Evolutionary conservation across 805 yeast species (phyloP).

Genomic region (Kurtzmaniella fragi): DNA sequence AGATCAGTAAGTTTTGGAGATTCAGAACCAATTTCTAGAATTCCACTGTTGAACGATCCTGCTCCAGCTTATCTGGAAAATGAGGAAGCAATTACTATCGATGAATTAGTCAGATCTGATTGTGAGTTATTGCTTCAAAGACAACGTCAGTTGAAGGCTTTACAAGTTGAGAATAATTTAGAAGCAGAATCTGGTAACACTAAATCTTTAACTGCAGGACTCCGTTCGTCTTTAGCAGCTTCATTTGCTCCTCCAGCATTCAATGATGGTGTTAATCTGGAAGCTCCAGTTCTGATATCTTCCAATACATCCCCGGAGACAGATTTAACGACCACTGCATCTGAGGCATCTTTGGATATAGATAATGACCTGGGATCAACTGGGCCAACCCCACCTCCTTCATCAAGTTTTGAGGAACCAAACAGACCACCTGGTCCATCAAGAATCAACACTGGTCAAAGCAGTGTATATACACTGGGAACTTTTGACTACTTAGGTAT

Average conservation of each 20-base stretch:
- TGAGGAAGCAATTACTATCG: constrained; percentile 15
- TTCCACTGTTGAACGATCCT: constrained; percentile 23
- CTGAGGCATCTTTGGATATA: not conserved
- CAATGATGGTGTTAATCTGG: not conserved
- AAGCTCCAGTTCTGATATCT: too few relatives aligned
- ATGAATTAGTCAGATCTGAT: constrained; percentile 17
- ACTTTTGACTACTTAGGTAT: not conserved
- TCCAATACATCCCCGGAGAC: too few relatives aligned
- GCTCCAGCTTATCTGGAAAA: constrained; percentile 25
- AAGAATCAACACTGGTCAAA: constrained; percentile 6
- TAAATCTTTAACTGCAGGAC: constrained; percentile 12
- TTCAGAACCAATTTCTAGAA: constrained; percentile 33
- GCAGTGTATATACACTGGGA: constrained; percentile 8
- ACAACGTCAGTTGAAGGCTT: too few relatives aligned
- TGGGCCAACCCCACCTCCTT: constrained; percentile 1
- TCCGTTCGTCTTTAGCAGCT: constrained; percentile 24
- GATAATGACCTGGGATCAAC: not conserved
- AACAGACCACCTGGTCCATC: too few relatives aligned
- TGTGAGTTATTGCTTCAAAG: too few relatives aligned
- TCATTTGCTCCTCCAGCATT: constrained; percentile 26
- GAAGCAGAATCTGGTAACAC: constrained; percentile 4
- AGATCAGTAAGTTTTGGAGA: constrained; percentile 36
- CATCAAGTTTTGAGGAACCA: not conserved
- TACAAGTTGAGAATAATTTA: constrained; percentile 1
- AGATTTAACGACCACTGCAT: too few relatives aligned